These are phyloP conservation scores for Gymnopilus dilepis DNA, from an alignment of 768 basidiomycete species.

Conservation along the genomic window DNA sequence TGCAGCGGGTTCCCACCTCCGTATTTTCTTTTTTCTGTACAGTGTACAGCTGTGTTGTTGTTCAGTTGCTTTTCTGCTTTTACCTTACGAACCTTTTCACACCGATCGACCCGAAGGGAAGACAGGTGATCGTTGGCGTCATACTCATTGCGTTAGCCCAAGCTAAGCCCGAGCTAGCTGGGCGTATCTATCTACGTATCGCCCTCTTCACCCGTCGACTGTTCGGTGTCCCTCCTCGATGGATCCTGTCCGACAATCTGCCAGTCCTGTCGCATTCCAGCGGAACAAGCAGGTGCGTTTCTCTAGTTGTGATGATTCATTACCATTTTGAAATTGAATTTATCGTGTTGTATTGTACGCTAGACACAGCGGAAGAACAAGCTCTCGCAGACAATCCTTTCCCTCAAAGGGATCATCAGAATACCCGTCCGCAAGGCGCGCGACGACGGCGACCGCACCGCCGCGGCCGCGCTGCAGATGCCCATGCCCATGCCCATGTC, in stretches of 20 bases:
- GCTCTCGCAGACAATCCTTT: conserved; percentile 36
- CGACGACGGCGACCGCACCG: conserved; percentile 18
- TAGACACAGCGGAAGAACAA: conserved; percentile 36
- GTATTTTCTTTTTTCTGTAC: no score
- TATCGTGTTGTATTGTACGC: no score
- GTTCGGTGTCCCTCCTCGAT: neutral
- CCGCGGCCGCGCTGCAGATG: neutral
- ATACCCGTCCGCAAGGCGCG: conserved; percentile 23
- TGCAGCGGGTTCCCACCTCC: no score
- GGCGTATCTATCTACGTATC: no score
- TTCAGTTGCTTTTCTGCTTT: neutral
- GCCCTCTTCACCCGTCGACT: no score
- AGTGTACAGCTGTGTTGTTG: neutral
- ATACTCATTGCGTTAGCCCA: neutral
- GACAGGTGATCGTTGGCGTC: conserved; percentile 2
- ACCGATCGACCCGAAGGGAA: neutral
- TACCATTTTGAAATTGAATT: no score
- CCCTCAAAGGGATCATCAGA: conserved; percentile 42
- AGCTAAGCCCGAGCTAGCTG: no score
- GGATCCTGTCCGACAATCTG: neutral
- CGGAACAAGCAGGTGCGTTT: neutral
- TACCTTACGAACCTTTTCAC: neutral
- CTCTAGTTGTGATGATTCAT: neutral
- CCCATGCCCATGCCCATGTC: neutral
- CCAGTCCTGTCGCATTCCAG: neutral